Evolutionary conservation across 2,329 filamentous ascomycete genomes (phyloP).

Genomic region (Fonsecaea pugnacius): DNA sequence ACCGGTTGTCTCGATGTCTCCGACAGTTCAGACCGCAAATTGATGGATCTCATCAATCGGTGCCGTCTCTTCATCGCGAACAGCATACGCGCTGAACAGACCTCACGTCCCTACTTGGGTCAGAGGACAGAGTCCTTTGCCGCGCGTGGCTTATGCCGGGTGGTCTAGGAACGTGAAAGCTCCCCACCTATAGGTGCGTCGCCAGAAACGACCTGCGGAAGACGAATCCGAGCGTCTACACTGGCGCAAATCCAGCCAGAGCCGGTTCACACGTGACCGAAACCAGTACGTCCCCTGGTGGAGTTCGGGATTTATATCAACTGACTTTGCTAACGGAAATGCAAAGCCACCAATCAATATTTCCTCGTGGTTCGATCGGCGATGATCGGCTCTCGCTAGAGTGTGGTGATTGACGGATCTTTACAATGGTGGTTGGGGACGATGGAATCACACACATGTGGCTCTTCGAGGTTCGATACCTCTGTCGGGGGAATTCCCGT

Average conservation of each 20-base stretch:
- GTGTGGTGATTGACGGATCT: background rate
- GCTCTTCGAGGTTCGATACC: background rate
- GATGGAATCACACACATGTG: background rate
- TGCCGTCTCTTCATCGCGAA: constrained; percentile 6
- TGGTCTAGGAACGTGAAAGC: background rate
- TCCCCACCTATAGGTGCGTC: background rate
- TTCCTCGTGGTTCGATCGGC: background rate
- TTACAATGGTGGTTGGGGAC: background rate
- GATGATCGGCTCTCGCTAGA: background rate
- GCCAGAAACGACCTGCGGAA: background rate
- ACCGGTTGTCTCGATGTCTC: constrained; percentile 15
- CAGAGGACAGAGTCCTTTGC: constrained; percentile 1
- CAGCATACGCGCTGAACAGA: background rate
- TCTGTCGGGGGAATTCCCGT: background rate
- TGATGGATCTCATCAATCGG: constrained; percentile 16
- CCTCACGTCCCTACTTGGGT: background rate
- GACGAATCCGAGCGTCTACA: background rate
- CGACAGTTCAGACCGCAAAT: background rate
- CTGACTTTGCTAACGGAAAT: background rate
- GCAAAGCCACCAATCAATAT: background rate
- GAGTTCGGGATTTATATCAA: background rate
- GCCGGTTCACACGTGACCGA: background rate
- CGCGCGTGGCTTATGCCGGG: background rate
- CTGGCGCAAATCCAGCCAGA: background rate
- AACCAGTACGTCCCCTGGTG: background rate